Conservation (phyloP, 2,329 filamentous ascomycete species). For the Myriangium duriaei region DNA sequence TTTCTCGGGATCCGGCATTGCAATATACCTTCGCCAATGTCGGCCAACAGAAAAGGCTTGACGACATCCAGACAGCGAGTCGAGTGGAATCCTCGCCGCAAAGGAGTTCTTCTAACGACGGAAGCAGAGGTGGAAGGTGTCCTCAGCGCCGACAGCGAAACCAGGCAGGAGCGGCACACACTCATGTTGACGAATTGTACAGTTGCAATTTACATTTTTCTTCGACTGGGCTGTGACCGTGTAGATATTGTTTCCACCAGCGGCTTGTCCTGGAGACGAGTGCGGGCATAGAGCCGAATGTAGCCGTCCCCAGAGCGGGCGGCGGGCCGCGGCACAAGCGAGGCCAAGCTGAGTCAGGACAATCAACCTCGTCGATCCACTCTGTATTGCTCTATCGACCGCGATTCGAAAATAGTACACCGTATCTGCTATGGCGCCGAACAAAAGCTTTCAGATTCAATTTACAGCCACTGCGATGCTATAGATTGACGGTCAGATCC, state of each 20-base stretch:
- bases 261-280: background rate
- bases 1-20: background rate
- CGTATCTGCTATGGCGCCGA: too few relatives aligned
- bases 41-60: constrained; percentile 70
- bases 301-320: background rate
- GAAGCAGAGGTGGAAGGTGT: background rate
- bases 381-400: too few relatives aligned
- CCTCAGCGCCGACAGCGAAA: background rate
- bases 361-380: too few relatives aligned
- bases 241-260: background rate
- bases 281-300: background rate
- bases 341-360: too few relatives aligned
- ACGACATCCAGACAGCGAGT: constrained; percentile 34
- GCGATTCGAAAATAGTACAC: too few relatives aligned
- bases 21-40: constrained; percentile 67
- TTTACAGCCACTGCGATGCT: too few relatives aligned
- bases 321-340: too few relatives aligned
- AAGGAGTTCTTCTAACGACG: background rate
- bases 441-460: too few relatives aligned
- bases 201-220: background rate
- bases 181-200: constrained; percentile 2
- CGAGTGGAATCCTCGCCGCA: constrained; percentile 17
- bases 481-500: too few relatives aligned
- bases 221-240: background rate
- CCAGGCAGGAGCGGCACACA: constrained; percentile 7